Conservation (phyloP, 176 grass and related monocot species). For the Musa troglodytarum region DNA sequence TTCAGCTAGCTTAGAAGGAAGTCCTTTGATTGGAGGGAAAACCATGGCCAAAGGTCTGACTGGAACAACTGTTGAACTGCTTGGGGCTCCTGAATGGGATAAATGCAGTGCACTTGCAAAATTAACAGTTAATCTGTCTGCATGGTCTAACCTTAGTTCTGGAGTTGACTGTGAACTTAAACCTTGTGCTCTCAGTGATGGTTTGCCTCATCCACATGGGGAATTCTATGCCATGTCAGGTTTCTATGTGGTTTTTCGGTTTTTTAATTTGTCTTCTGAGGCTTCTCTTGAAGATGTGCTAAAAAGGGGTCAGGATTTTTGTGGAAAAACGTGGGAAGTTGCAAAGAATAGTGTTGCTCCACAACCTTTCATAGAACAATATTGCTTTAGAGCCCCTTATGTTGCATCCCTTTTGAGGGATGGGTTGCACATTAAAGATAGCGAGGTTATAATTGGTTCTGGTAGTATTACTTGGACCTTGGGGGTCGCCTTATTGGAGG, state of each 20-base stretch:
- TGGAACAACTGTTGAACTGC: conserved; percentile 58
- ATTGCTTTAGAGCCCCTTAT: conserved; percentile 92
- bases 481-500: conserved; percentile 80
- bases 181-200: conserved; percentile 67
- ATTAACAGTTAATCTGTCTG: conserved; percentile 65
- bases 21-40: conserved; percentile 45
- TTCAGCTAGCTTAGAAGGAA: conserved; percentile 52
- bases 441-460: conserved; percentile 67
- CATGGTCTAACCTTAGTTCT: conserved; percentile 69
- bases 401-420: conserved; percentile 79
- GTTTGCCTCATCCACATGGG: conserved; percentile 55
- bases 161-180: conserved; percentile 58
- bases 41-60: conserved; percentile 31
- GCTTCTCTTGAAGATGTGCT: conserved; percentile 67
- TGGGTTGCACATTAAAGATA: conserved; percentile 76
- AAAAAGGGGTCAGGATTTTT: conserved; percentile 72
- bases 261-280: conserved; percentile 89
- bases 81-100: conserved; percentile 76
- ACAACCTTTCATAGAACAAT: conserved; percentile 92
- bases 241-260: conserved; percentile 90
- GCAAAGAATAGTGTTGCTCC: conserved; percentile 82
- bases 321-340: conserved; percentile 75
- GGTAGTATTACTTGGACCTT: conserved; percentile 94
- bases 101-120: conserved; percentile 72
- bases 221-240: conserved; percentile 90